A percentile compares a stretch with the other conserved stretches of the same genome.
phyloP scores from a whole-genome alignment of 108 stramenopile genomes.

The Mediolabrus comicus region DNA sequence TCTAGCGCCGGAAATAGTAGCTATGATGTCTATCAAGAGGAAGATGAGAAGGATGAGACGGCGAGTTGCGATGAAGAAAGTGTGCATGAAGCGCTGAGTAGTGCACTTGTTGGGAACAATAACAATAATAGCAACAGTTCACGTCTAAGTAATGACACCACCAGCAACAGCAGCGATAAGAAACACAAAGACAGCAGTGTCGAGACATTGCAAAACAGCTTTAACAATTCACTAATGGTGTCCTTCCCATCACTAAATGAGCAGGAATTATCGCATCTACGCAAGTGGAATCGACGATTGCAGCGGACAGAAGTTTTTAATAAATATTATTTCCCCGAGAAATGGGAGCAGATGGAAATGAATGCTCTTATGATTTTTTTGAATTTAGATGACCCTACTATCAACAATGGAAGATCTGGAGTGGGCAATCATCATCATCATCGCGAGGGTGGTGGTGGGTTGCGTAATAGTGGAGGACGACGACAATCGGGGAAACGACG shows the following conservation, averaged over 20 bases:
- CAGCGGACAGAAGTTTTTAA: neutral
- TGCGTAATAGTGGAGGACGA: neutral
- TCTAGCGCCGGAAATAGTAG: neutral
- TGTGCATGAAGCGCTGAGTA: neutral
- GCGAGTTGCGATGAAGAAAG: neutral
- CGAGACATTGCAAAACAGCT: neutral
- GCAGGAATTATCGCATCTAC: neutral
- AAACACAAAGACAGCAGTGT: neutral
- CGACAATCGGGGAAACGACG: neutral
- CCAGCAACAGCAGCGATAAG: too few relatives aligned
- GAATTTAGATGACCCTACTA: neutral
- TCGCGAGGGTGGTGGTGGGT: neutral
- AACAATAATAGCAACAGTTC: too few relatives aligned
- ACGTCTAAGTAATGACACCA: too few relatives aligned
- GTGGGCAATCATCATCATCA: neutral
- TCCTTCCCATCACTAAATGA: neutral
- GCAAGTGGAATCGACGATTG: neutral
- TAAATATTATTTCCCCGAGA: neutral
- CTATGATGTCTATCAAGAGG: neutral
- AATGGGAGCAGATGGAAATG: constrained; percentile 1
- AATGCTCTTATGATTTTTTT: neutral
- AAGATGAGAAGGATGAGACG: neutral
- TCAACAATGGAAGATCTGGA: neutral
- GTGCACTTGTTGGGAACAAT: too few relatives aligned
- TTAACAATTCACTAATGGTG: neutral